Base-by-base conservation (phyloP, 78 protist genomes). In the Dictyostelium capitatum region DNA sequence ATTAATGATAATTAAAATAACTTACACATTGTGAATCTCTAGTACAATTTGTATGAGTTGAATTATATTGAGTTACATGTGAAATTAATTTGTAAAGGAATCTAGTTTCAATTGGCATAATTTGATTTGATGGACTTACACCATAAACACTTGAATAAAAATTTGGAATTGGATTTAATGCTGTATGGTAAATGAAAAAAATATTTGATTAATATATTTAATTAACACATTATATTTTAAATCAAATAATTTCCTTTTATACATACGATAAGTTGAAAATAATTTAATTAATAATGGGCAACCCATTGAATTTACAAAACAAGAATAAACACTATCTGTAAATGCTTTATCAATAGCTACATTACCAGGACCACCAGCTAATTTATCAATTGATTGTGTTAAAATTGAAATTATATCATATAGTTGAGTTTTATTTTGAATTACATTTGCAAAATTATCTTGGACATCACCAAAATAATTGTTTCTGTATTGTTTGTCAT, bases 91-190 rank as follows among this genome's bases (percentile, higher is more conserved):
- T 37, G 37, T 70, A 30, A 32, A 82, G 3, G 23, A 82, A 82
- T 46, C 48, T 37, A 3, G 80, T 28, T 70, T 70, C 54, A 14
- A 53, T 30, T 25, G 90, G 57, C 1, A 46, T 17, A 19, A 59
- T 50, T 37, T 48, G 48, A 70, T 28, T 53, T 2, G 11, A 6
- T 12, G 80, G 80, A 20, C 37, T 37, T 1, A 12, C 43, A 70
- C 90, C 90, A 70, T 70, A 82, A 43, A 82, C 80, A 37, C 62
- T 32, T 53, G 90, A 25, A 70, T 82, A 82, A 43, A 41, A 82
- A 37, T 48, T 67, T 70, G 90, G 90, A 25, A 20, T 17, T 70
- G 65, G 14, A 37, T 82, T 46, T 46, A 23, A 62, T 80, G 75
- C 69, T 50, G 15, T 30, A 23, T 1, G 6, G 0, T 53, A 0